Conservation (phyloP, 805 yeast species). For the Monosporozyma aerobia region DNA sequence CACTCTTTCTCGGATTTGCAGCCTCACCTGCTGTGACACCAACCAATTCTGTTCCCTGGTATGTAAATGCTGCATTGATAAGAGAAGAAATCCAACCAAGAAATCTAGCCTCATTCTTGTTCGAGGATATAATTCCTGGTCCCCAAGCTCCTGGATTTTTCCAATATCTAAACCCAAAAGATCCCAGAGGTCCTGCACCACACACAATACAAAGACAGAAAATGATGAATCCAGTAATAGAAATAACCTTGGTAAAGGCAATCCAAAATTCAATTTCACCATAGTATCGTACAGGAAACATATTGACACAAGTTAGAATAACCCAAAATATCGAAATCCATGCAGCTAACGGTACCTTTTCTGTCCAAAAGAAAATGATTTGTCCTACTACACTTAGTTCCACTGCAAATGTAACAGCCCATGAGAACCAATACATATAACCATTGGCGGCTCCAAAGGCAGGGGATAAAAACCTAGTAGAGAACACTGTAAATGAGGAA, state of each 20-base stretch:
- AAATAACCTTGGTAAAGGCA: constrained; percentile 51
- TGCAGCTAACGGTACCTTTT: constrained; percentile 55
- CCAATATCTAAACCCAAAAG: constrained; percentile 69
- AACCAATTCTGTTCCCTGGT: constrained; percentile 64
- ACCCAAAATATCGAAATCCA: constrained; percentile 60
- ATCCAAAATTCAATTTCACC: constrained; percentile 70
- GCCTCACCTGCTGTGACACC: constrained; percentile 66
- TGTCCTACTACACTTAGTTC: constrained; percentile 62
- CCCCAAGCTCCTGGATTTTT: constrained; percentile 68
- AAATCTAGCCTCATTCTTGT: constrained; percentile 38
- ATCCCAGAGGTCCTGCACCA: constrained; percentile 56
- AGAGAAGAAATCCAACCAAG: constrained; percentile 57
- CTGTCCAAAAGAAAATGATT: constrained; percentile 51
- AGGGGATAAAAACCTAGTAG: constrained; percentile 54
- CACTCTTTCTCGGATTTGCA: constrained; percentile 50
- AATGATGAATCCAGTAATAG: constrained; percentile 55
- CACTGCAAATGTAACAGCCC: constrained; percentile 64
- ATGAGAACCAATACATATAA: constrained; percentile 62
- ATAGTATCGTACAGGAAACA: constrained; percentile 54
- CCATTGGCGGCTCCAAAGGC: constrained; percentile 61
- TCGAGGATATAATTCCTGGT: constrained; percentile 41
- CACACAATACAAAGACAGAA: constrained; percentile 57
- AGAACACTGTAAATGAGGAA: constrained; percentile 53
- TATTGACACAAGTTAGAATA: constrained; percentile 40
- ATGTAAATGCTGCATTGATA: constrained; percentile 61